Base-by-base conservation (phyloP, 179 eudicot species). In the Pouteria campechiana region DNA sequence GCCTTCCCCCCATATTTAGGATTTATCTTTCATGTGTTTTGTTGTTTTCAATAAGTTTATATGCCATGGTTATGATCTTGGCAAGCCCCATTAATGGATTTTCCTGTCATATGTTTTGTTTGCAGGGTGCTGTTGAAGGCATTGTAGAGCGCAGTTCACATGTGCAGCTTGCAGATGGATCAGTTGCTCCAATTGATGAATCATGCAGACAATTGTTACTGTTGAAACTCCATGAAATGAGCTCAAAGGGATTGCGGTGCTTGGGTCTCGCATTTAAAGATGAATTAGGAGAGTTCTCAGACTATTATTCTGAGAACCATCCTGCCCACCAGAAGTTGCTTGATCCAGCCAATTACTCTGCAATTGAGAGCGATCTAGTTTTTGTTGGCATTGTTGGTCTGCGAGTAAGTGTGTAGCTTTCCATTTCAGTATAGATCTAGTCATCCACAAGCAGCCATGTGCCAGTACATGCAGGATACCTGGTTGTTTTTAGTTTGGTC, bases 91-190 rank as follows among this genome's bases (percentile, higher is more conserved):
- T n/a, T n/a, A n/a, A n/a, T n/a, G n/a, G n/a, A n/a, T n/a, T n/a
- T n/a, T n/a, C n/a, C n/a, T n/a, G n/a, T 27, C 8, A 23, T n/a
- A 19, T 41, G 6, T 20, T 33, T 8, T 12, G 19, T 53, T 19
- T 59, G 24, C 75, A 87, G 96, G 96, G 96, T 65, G 96, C 96
- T 29, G 77, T 83, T 25, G 94, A 87, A 73, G 77, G 74, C 62
- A 43, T 87, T 19, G 41, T 87, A 46, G 96, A 87, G 44, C 90
- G 92, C 32, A 69, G 74, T 52, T 56, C 72, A 45, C 61, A 68
- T n/a, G 81, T 79, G 42, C 94, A 83, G 52, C 78, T 87, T 20
- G 83, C 83, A 19, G 90, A 87, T 74, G 96, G 96, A 46, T 83
- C 87, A 0, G 47, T 55, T 55, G 63, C 48, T 43, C 76, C 78